Evolutionary conservation across 176 grass and related monocot genomes (phyloP), one percentile per base, ranked within the genome.

Genomic region (Zizania latifolia): DNA sequence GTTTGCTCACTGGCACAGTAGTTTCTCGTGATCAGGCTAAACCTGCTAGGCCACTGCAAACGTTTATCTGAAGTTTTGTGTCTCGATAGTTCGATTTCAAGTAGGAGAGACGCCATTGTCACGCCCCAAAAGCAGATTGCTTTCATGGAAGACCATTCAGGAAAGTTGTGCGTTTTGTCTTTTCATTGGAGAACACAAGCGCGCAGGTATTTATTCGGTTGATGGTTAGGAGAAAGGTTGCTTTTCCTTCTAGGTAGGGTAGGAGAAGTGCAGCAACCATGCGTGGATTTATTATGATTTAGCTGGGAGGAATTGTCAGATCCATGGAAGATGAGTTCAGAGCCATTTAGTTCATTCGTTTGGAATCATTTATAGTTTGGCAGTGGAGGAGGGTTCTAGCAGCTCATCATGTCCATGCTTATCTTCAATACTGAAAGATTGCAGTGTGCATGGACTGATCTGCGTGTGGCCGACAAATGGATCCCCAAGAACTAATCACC

Each of bases 211-310:
- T 57, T 51, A 28, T 32, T 29, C 12, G 22, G 28, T 75, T 28
- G 23, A 53, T 51, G 31, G 78, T 77, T 92, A 74, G 90, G 86
- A 73, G 78, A 86, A 89, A 50, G 40, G 86, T 81, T 77, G 71
- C 79, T 89, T 89, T 87, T 83, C 39, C 5, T 80, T 81, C 62
- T 76, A 68, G 82, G 82, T 82, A 40, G 38, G 72, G 73, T n/a
- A 33, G 38, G 74, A 77, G 37, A 74, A 79, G 41, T 75, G 40
- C 17, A 17, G 61, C 65, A 65, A 37, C 67, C 24, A 26, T 48
- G 30, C 74, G 48, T 35, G 48, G 57, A 50, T 71, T 28, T 71
- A 39, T 28, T 71, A 39, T 48, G 19, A 22, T 53, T 22, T 53
- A 22, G 17, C 16, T 53, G 10, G 44, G 51, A 74, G 34, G 70